Evolutionary conservation across 106 monocot species (phyloP).

Genomic region (Amphibolis antarctica): DNA sequence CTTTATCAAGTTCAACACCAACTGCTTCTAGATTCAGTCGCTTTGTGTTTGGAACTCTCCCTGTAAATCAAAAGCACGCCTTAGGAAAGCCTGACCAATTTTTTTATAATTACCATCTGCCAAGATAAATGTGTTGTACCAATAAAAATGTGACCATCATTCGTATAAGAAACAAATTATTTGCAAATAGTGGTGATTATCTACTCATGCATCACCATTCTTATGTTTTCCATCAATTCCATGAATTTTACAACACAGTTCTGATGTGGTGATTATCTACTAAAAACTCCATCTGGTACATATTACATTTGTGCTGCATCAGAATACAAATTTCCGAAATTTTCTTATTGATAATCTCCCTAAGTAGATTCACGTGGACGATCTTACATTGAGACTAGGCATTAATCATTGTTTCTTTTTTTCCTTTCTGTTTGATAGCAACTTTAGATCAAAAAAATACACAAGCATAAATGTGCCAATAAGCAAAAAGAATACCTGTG

Average conservation of each 20-base stretch:
- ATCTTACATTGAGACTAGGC: too few species aligned
- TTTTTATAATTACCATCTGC: background rate
- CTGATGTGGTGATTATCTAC: too few species aligned
- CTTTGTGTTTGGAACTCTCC: conserved; percentile 75
- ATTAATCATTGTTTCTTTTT: too few species aligned
- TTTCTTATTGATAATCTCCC: background rate
- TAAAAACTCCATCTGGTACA: background rate
- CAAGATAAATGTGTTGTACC: background rate
- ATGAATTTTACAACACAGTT: too few species aligned
- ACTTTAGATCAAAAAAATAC: too few species aligned
- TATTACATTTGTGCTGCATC: background rate
- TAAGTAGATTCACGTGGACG: too few species aligned
- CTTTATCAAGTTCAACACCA: conserved; percentile 82
- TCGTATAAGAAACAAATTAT: background rate
- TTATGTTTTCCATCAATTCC: too few species aligned
- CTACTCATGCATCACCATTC: too few species aligned
- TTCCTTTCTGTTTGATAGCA: too few species aligned
- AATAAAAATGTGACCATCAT: background rate
- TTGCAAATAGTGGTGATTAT: background rate
- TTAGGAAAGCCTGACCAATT: background rate
- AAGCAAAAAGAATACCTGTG: conserved; percentile 45
- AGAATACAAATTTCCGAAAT: background rate
- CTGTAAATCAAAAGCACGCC: conserved; percentile 25
- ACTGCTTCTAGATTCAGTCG: conserved; percentile 84
- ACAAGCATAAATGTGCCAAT: background rate